Base-by-base conservation (phyloP, 169 alveolate genomes). In the Amoebophrya sp. region DNA sequence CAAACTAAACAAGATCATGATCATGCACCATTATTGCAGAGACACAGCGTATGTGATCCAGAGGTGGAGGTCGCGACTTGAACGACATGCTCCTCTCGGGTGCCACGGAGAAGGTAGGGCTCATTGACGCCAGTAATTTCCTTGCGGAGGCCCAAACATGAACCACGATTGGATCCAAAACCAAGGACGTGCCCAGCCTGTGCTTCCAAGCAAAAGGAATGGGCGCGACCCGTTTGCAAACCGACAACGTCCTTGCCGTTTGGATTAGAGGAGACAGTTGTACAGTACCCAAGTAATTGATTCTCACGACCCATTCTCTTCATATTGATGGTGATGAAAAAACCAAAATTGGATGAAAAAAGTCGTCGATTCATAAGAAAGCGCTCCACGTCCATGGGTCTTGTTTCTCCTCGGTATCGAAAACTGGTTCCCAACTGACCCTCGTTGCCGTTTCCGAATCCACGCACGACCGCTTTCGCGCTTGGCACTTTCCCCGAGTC, bases 351-450 rank as follows among this genome's bases (percentile, higher is more conserved):
- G n/a, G n/a, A n/a, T n/a, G n/a, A n/a, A n/a, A n/a, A n/a, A n/a
- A n/a, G n/a, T n/a, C n/a, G n/a, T n/a, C n/a, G n/a, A n/a, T n/a
- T n/a, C n/a, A n/a, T n/a, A n/a, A n/a, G 76, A 26, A 65, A 65
- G 39, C 83, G 83, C 83, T 65, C 83, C 38, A 65, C n/a, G 83
- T 65, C 83, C 83, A 65, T 65, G 83, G 83, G 83, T 6, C 83
- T 6, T 10, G 83, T 65, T 26, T 65, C 83, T 10, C 83, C 83
- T 0, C 83, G 83, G 83, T 65, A 65, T 10, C 83, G 83, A 36
- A 65, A 65, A 29, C 2, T 26, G 36, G 83, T 65, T 10, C 83
- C 83, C 83, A 65, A 36, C 26, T 65, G 83, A 6, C 83, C 83
- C 26, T 65, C 83, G 26, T 65, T 65, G 36, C 83, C 83, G 26